A percentile compares a stretch with the other conserved stretches of the same genome.
Evolutionary conservation across 345 rosid genomes (phyloP).

Genomic region (Pseudoturritis turrita): DNA sequence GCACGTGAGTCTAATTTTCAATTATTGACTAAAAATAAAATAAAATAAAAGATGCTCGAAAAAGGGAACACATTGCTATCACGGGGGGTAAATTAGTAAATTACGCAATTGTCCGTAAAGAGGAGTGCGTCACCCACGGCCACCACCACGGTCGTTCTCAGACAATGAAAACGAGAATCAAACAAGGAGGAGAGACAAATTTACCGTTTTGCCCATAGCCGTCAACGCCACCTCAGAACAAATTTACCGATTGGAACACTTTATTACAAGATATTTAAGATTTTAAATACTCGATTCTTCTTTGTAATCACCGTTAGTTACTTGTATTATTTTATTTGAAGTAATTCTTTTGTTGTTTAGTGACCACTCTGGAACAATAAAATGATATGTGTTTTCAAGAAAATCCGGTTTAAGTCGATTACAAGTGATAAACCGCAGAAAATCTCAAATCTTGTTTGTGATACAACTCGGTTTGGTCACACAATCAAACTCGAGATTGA

Average conservation of each 20-base stretch:
- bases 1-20: slow-evolving; percentile 13
- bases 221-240: background rate
- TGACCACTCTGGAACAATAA: background rate
- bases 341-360: background rate
- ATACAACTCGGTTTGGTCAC: background rate
- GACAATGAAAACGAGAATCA: background rate
- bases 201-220: slow-evolving; percentile 17
- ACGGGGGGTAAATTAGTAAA: background rate
- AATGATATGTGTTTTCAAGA: too few relatives aligned
- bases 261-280: too few relatives aligned
- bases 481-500: background rate
- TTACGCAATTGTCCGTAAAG: background rate
- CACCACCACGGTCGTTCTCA: slow-evolving; percentile 9
- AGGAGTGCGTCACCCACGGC: slow-evolving; percentile 22
- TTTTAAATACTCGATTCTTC: background rate
- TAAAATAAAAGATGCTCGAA: background rate
- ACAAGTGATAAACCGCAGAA: background rate
- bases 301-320: background rate
- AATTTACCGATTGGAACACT: too few relatives aligned
- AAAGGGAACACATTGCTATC: background rate
- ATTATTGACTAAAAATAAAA: background rate
- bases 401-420: background rate
- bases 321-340: too few relatives aligned
- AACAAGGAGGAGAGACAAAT: background rate
- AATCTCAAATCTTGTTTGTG: background rate